Evolutionary conservation across 768 basidiomycete species (phyloP).

Genomic region (Sporobolomyces pararoseus): DNA sequence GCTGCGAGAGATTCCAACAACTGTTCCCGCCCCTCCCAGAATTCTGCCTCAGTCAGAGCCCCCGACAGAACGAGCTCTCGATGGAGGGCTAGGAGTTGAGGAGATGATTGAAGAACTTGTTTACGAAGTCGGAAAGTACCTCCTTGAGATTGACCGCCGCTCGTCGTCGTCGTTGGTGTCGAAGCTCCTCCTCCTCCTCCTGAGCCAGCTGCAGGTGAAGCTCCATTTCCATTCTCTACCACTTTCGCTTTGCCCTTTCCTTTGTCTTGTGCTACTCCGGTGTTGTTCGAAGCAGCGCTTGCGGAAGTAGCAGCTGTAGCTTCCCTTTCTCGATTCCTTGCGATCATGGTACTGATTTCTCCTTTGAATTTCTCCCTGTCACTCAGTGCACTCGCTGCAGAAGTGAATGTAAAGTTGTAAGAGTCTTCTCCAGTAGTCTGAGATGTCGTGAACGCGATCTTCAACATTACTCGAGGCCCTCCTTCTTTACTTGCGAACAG

Average conservation of each 20-base stretch:
- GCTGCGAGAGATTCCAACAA: too few species aligned
- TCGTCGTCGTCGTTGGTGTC: neutral
- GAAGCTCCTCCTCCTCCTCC: neutral
- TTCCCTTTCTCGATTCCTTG: conserved; percentile 60
- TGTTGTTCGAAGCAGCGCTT: conserved; percentile 48
- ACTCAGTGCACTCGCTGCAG: conserved; percentile 58
- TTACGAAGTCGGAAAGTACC: conserved; percentile 21
- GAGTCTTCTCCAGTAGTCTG: conserved; percentile 55
- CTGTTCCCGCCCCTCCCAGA: conserved; percentile 80
- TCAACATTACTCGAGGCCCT: conserved; percentile 71
- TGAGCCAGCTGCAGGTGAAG: too few species aligned
- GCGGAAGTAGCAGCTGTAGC: conserved; percentile 43
- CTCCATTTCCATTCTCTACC: conserved; percentile 14
- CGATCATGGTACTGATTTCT: conserved; percentile 71
- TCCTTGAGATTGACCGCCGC: conserved; percentile 7
- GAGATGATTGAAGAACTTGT: conserved; percentile 25
- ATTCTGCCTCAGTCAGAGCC: conserved; percentile 85
- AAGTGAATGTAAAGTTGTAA: conserved; percentile 72
- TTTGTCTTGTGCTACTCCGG: neutral
- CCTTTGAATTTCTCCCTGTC: conserved; percentile 81
- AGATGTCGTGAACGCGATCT: conserved; percentile 65
- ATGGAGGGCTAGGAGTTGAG: conserved; percentile 58
- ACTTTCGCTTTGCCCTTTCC: neutral
- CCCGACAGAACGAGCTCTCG: conserved; percentile 79
- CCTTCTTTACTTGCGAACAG: conserved; percentile 83